Conservation (phyloP, 768 basidiomycete species). For the Leccinellum rugosiceps region DNA sequence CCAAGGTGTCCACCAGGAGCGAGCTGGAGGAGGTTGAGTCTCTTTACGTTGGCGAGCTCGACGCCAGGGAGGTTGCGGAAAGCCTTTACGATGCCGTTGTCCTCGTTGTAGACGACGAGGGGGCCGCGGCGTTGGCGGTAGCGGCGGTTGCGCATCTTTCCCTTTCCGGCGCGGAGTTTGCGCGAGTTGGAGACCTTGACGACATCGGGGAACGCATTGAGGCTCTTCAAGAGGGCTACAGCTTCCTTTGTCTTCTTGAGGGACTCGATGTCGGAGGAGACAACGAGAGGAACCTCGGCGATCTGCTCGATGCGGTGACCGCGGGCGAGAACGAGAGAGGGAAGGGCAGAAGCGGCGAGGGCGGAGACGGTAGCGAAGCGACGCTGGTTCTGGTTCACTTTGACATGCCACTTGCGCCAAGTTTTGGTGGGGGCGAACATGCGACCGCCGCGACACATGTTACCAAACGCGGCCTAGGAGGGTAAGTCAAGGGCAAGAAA, state of each 20-base stretch:
- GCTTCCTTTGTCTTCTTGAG: conserved; percentile 97
- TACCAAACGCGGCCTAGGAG: conserved; percentile 91
- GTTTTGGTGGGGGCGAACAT: conserved; percentile 99
- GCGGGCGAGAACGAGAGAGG: conserved; percentile 94
- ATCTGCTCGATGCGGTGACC: conserved; percentile 98
- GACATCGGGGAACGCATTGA: conserved; percentile 89
- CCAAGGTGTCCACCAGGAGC: conserved; percentile 99
- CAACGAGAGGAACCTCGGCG: conserved; percentile 93
- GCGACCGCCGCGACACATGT: conserved; percentile 99
- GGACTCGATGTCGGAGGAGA: conserved; percentile 75
- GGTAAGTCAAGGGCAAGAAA: conserved; percentile 2
- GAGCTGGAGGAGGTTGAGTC: conserved; percentile 96
- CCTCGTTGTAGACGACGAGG: conserved; percentile 94
- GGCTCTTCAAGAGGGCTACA: conserved; percentile 84
- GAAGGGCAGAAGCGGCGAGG: conserved; percentile 95
- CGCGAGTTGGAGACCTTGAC: conserved; percentile 97
- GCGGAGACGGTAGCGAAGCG: conserved; percentile 98
- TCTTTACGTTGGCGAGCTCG: conserved; percentile 90
- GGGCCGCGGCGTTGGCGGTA: conserved; percentile 98
- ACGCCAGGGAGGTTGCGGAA: conserved; percentile 99
- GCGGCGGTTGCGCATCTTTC: conserved; percentile 94
- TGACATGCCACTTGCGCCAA: conserved; percentile 99
- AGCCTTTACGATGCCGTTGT: conserved; percentile 95
- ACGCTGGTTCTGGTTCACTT: conserved; percentile 99
- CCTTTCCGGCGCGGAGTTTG: conserved; percentile 95